Percentiles rank a stretch among this genome's conserved stretches.
These are phyloP conservation scores for Nemania sp. DNA, from an alignment of 2,329 filamentous ascomycete genomes.

Conservation along the genomic window DNA sequence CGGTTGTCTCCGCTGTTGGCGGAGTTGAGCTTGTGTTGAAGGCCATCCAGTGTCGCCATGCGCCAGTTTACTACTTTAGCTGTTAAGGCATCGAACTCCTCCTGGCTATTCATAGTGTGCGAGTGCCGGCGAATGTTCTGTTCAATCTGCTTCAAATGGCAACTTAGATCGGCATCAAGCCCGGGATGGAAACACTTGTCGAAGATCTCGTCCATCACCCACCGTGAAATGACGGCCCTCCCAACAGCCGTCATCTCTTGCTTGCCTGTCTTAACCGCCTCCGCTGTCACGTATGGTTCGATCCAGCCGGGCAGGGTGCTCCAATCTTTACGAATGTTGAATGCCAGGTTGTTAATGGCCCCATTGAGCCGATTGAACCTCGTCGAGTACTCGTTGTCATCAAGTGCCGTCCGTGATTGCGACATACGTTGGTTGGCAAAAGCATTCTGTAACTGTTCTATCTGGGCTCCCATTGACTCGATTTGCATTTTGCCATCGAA, in stretches of 20 bases:
- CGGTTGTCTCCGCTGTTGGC: slow-evolving; percentile 75
- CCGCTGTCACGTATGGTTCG: slow-evolving; percentile 81
- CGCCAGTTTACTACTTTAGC: slow-evolving; percentile 93
- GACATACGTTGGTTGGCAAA: slow-evolving; percentile 95
- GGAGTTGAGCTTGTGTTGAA: slow-evolving; percentile 76
- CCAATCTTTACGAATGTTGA: slow-evolving; percentile 98
- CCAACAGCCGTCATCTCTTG: slow-evolving; percentile 99
- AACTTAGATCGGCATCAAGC: slow-evolving; percentile 80
- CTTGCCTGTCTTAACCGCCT: slow-evolving; percentile 86
- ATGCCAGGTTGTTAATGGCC: slow-evolving; percentile 92
- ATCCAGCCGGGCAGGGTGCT: slow-evolving; percentile 84
- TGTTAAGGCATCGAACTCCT: slow-evolving; percentile 89
- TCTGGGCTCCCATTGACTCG: slow-evolving; percentile 85
- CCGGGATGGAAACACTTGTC: slow-evolving; percentile 93
- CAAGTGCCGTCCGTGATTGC: slow-evolving; percentile 91
- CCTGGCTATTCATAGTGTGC: slow-evolving; percentile 78
- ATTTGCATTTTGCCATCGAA: slow-evolving; percentile 96
- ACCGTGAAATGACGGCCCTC: slow-evolving; percentile 86
- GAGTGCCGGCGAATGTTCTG: slow-evolving; percentile 85
- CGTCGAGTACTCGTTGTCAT: slow-evolving; percentile 92
- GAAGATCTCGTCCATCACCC: slow-evolving; percentile 92
- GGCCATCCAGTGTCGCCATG: slow-evolving; percentile 91
- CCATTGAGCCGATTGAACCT: slow-evolving; percentile 93
- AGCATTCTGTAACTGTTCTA: slow-evolving; percentile 96
- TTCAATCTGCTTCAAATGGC: slow-evolving; percentile 86